These are phyloP conservation scores for Cynara cardunculus DNA, from an alignment of 129 eudicot genomes.

Conservation along the genomic window DNA sequence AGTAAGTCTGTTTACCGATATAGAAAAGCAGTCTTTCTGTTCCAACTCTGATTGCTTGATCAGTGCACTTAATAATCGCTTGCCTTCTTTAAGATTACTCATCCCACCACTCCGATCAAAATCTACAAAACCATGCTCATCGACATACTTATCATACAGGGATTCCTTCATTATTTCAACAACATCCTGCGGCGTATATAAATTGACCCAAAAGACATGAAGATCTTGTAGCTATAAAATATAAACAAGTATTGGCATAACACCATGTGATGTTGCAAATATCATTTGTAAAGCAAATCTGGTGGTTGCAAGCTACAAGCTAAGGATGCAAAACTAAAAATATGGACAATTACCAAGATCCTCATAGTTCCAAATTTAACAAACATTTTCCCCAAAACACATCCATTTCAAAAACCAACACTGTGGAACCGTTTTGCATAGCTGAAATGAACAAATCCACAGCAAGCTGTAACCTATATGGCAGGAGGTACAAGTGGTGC, in stretches of 20 bases:
- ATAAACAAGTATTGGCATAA: neutral
- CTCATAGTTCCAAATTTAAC: too few relatives aligned
- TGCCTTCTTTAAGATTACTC: conserved; percentile 86
- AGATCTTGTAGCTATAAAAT: neutral
- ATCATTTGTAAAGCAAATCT: too few relatives aligned
- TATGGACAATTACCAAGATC: too few relatives aligned
- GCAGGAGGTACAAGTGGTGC: neutral
- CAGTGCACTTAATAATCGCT: conserved; percentile 67
- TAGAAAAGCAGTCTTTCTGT: conserved; percentile 83
- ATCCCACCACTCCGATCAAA: conserved; percentile 89
- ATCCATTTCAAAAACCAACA: neutral
- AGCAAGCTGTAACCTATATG: neutral
- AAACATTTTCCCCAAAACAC: too few relatives aligned
- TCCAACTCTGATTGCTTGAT: conserved; percentile 67
- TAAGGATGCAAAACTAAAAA: too few relatives aligned
- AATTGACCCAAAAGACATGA: neutral
- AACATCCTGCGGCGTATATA: conserved; percentile 56
- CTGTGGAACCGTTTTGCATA: neutral
- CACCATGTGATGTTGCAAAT: too few relatives aligned
- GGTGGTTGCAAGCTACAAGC: neutral
- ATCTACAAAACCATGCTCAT: conserved; percentile 87
- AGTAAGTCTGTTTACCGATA: conserved; percentile 47
- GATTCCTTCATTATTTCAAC: conserved; percentile 99
- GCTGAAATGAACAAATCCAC: neutral
- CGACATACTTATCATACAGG: conserved; percentile 84